Base-by-base conservation (phyloP, 1,284 basidiomycete genomes). In the Ganoderma sp. region DNA sequence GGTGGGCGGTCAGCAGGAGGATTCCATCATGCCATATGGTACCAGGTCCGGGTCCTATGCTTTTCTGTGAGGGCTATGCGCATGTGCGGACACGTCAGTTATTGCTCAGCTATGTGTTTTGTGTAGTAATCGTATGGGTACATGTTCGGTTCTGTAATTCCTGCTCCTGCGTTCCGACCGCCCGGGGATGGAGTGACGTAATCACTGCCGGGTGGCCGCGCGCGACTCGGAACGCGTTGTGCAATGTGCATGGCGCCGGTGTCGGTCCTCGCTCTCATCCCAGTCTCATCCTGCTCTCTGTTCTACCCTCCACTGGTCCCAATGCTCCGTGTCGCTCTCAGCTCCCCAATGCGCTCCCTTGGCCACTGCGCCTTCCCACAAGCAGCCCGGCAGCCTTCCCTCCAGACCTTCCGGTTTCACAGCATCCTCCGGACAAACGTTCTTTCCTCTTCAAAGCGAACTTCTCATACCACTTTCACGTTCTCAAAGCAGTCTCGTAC, bases 291-390 rank as follows among this genome's bases (percentile, higher is more conserved):
- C 59, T 45, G 45, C 63, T 63, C 39, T 48, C 37, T 41, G 39
- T 62, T 37, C 60, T 32, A 37, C 39, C 8, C 56, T 64, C 58
- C n/a, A 50, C 19, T 19, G 37, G 1, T 43, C 10, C 57, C 50
- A 5, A 84, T 84, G 83, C 75, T 82, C 17, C 75, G 76, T 67
- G 50, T 77, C 34, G 71, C 74, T 50, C 32, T 81, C 32, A 72
- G 75, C 39, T 69, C 71, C 14, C 64, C 71, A 60, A 42, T 77
- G 54, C 79, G 73, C 32, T 77, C 78, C 39, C 67, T 78, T 8
- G 63, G 74, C 17, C 57, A 63, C n/a, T 68, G 75, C 15, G 48
- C 57, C 34, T 61, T 73, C 52, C 54, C 58, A n/a, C 71, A 69
- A 22, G 67, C 73, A 61, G 68, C 73, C 0, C 69, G 67, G 41